Evolutionary conservation across 306 rosid species (phyloP), one percentile per base, ranked within the genome.

Genomic region (Crotalaria pallida): DNA sequence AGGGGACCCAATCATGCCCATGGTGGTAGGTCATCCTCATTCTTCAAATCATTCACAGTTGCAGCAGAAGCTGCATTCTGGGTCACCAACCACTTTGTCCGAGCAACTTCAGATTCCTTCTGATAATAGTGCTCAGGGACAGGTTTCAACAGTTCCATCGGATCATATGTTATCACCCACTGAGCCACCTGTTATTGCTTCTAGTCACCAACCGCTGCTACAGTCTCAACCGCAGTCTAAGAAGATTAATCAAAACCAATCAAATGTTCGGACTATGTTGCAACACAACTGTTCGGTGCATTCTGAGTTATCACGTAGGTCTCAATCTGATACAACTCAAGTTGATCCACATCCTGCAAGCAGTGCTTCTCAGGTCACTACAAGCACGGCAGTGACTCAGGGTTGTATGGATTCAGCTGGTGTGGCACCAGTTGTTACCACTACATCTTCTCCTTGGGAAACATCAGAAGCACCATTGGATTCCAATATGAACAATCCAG

Each of bases 1-100:
- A 62, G 97, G 91, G 72, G 97, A 88, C 58, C 85, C 75, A 70
- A 77, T 81, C 57, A 77, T 79, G 83, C 96, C 81, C 38, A 68
- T 85, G 76, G 82, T 87, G 81, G 90, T 81, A 77, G 88, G 88
- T 76, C 83, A 84, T 77, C 18, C 65, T 51, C 88, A 78, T 59
- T 67, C 89, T 73, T 60, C 91, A 57, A 91, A 65, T 60, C 84
- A 69, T 80, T 83, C 88, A 44, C 96, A 84, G 77, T 45, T 81
- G 74, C 90, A 81, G 72, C 86, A 78, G 78, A 91, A 81, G 77
- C 66, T 81, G 36, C 76, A 53, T 85, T 53, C 83, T 45, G 83
- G 79, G 47, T 58, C 97, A 17, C 68, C 80, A 12, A 72, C 85
- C 34, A 51, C 80, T 77, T 67, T 82, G 10, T 70, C 86, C 7